These are phyloP conservation scores for Ganoderma boninense DNA, from an alignment of 1,284 basidiomycete species.

Conservation along the genomic window DNA sequence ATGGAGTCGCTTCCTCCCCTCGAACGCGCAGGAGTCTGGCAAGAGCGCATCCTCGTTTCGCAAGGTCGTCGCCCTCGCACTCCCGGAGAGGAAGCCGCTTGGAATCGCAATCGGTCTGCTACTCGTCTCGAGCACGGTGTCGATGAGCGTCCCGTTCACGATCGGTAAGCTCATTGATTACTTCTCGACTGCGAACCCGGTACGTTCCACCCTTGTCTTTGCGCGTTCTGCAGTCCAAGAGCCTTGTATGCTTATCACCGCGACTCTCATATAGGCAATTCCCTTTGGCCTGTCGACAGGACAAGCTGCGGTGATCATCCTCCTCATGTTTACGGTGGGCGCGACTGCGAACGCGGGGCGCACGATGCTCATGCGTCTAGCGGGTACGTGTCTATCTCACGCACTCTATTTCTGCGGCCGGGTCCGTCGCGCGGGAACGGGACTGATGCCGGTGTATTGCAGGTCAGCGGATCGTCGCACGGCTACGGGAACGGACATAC, in stretches of 20 bases:
- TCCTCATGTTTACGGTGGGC: slow-evolving; percentile 87
- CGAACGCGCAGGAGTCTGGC: slow-evolving; percentile 42
- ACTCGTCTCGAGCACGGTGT: slow-evolving; percentile 79
- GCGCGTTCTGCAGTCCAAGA: slow-evolving; percentile 25
- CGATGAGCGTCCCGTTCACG: slow-evolving; percentile 91
- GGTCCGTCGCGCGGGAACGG: neutral
- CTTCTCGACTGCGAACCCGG: slow-evolving; percentile 78
- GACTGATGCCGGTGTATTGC: neutral
- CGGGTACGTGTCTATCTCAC: slow-evolving; percentile 53
- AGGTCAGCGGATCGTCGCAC: slow-evolving; percentile 93
- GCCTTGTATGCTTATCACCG: neutral
- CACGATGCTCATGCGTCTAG: slow-evolving; percentile 89
- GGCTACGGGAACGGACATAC: slow-evolving; percentile 87
- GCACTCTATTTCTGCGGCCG: neutral
- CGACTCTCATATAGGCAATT: slow-evolving; percentile 60
- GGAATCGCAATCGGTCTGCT: slow-evolving; percentile 74
- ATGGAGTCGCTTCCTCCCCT: slow-evolving; percentile 49
- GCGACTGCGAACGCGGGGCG: slow-evolving; percentile 90
- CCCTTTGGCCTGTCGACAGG: slow-evolving; percentile 82
- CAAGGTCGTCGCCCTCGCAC: slow-evolving; percentile 81
- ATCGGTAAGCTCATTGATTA: slow-evolving; percentile 94
- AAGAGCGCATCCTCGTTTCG: slow-evolving; percentile 66
- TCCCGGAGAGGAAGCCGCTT: slow-evolving; percentile 80
- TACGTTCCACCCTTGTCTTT: slow-evolving; percentile 48
- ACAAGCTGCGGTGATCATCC: slow-evolving; percentile 80